Conservation (phyloP, 2,329 filamentous ascomycete species). For the Xylariaceae sp. region DNA sequence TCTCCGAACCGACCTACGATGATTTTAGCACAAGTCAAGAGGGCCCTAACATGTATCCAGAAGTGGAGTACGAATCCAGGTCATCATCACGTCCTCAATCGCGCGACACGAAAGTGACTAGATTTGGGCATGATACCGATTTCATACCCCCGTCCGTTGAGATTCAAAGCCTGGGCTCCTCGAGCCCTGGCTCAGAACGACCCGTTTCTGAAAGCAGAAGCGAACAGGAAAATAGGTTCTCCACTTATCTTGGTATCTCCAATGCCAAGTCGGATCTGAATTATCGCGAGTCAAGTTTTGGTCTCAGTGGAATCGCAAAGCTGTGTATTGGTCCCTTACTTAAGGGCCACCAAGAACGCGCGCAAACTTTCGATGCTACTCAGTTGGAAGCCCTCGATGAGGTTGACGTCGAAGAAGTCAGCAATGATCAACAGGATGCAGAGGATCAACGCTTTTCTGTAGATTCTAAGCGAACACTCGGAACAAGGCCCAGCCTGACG, state of each 20-base stretch:
- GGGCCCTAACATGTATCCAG: conserved; percentile 33
- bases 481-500: conserved; percentile 42
- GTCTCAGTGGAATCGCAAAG: conserved; percentile 30
- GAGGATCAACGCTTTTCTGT: conserved; percentile 27
- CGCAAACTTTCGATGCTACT: conserved; percentile 17
- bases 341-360: conserved; percentile 21
- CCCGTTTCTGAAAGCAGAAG: conserved; percentile 8
- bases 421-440: conserved; percentile 16
- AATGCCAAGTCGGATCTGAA: conserved; percentile 21
- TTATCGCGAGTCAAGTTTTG: conserved; percentile 22
- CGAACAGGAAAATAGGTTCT: conserved; percentile 13
- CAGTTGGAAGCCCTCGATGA: conserved; percentile 14
- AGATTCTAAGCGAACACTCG: conserved; percentile 31
- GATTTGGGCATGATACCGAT: conserved; percentile 43
- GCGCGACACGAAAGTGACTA: conserved; percentile 46
- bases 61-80: conserved; percentile 38
- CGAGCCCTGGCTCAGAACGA: conserved; percentile 1
- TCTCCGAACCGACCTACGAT: conserved; percentile 28
- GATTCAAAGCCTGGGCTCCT: conserved; percentile 5
- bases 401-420: conserved; percentile 13
- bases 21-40: conserved; percentile 19
- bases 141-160: conserved; percentile 26
- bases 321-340: conserved; percentile 31
- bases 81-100: conserved; percentile 36
- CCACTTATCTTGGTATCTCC: conserved; percentile 2